Evolutionary conservation across 495 filamentous ascomycete species (phyloP), one percentile per base, ranked within the genome.

Genomic region (Daldinia loculata): DNA sequence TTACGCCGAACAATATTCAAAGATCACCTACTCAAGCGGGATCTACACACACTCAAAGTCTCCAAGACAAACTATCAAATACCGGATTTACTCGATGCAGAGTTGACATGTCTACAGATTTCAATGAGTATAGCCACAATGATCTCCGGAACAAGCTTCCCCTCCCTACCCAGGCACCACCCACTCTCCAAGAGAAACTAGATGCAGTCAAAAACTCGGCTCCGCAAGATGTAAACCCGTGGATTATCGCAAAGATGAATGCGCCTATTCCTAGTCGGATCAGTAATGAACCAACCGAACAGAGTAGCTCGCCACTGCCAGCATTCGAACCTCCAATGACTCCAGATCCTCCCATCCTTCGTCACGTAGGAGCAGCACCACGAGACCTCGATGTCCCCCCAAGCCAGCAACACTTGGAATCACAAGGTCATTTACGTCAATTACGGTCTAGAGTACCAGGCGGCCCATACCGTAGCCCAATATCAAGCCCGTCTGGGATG

Each of bases 231-330:
- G 53, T 85, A 3, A 90, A 90, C 66, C 89, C 89, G 4, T 90
- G 87, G 87, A 76, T 83, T 0, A 81, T 88, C 53, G 86, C 89
- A 7, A 90, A 88, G 70, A 80, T 88, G 75, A 89, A 84, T 55
- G 76, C 86, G 5, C 74, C 81, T 9, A 55, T 76, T 12, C 64
- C 53, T 26, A 30, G 27, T 24, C 43, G 3, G 3, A 17, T 19
- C n/a, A 9, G 27, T 19, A 55, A 27, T 17, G 48, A 69, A 14
- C 34, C 30, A 14, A 9, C 14, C 2, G 4, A 72, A 67, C 56
- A 48, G 52, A 14, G 41, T 53, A 32, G 3, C 38, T 30, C 43
- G 9, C 8, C 14, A 32, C 2, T 29, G 5, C 17, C 62, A 57
- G 19, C n/a, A 30, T 53, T 62, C 36, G 58, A 66, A 48, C 34